Evolutionary conservation across 495 filamentous ascomycete genomes (phyloP).

Genomic region (Poronia punctata): DNA sequence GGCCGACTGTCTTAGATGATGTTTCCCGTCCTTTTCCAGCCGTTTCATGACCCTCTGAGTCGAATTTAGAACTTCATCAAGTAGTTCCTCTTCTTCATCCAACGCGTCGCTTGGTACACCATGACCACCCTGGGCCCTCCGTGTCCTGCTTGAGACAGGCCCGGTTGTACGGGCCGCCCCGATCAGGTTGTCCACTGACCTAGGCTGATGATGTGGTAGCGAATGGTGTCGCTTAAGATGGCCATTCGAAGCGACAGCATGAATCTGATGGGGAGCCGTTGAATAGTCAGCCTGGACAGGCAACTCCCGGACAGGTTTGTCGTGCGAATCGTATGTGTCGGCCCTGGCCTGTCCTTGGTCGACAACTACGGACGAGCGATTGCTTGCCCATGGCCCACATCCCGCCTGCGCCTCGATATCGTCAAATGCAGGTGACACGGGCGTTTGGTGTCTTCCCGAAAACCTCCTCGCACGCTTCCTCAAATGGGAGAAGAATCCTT

Average conservation of each 20-base stretch:
- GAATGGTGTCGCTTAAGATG: conserved; percentile 65
- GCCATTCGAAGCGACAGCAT: conserved; percentile 44
- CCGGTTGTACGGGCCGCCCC: conserved; percentile 44
- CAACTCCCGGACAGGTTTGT: conserved; percentile 69
- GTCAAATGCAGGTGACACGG: conserved; percentile 64
- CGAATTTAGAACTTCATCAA: conserved; percentile 66
- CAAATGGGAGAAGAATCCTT: conserved; percentile 96
- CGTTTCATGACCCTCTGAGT: conserved; percentile 44
- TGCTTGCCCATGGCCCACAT: conserved; percentile 78
- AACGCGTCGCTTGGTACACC: conserved; percentile 85
- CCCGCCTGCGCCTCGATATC: conserved; percentile 85
- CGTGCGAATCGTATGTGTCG: conserved; percentile 62
- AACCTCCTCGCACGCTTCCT: conserved; percentile 88
- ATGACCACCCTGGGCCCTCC: conserved; percentile 70
- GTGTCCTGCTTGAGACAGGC: conserved; percentile 76
- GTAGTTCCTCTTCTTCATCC: conserved; percentile 91
- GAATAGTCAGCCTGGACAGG: conserved; percentile 56
- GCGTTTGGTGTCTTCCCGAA: conserved; percentile 79
- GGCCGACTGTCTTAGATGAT: conserved; percentile 46
- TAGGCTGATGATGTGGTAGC: conserved; percentile 60
- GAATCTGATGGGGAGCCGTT: conserved; percentile 48
- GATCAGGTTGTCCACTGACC: conserved; percentile 57
- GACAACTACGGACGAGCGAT: conserved; percentile 75
- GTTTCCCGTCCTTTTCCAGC: conserved; percentile 42
- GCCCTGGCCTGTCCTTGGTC: conserved; percentile 56